Evolutionary conservation across 345 rosid species (phyloP).

Genomic region (Murraya koenigii): DNA sequence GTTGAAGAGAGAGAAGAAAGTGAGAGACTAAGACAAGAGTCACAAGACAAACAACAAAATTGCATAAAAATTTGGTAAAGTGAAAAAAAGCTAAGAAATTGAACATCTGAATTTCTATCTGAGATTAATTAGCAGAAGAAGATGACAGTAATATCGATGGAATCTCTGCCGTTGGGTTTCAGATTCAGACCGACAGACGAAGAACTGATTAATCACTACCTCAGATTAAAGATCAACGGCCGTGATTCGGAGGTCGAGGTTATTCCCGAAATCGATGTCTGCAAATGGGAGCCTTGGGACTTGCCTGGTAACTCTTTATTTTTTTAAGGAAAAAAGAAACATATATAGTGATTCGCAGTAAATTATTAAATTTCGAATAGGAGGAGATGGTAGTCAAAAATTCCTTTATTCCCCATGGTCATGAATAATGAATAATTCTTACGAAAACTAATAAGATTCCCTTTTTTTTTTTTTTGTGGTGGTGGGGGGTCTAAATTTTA

Average conservation of each 20-base stretch:
- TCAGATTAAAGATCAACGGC: slow-evolving; percentile 81
- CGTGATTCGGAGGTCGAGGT: slow-evolving; percentile 72
- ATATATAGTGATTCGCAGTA: no score
- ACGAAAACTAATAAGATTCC: neutral
- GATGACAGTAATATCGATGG: slow-evolving; percentile 50
- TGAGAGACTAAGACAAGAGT: neutral
- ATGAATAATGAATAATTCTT: slow-evolving; percentile 13
- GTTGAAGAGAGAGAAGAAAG: neutral
- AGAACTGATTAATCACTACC: slow-evolving; percentile 86
- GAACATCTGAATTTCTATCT: slow-evolving; percentile 1
- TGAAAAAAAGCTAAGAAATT: neutral
- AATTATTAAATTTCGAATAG: no score
- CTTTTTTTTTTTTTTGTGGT: neutral
- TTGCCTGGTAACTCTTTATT: slow-evolving; percentile 54
- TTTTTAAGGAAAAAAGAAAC: no score
- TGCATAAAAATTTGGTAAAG: neutral
- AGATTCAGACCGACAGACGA: slow-evolving; percentile 92
- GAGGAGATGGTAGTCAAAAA: neutral
- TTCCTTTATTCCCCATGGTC: slow-evolving; percentile 7
- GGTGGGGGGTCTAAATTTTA: no score
- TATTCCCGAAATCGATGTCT: slow-evolving; percentile 80
- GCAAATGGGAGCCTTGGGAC: slow-evolving; percentile 99
- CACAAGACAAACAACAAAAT: neutral
- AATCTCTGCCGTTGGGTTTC: slow-evolving; percentile 73
- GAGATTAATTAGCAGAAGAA: neutral